These are phyloP conservation scores for Leishmania turanica DNA, from an alignment of 208 protist species.

Conservation along the genomic window DNA sequence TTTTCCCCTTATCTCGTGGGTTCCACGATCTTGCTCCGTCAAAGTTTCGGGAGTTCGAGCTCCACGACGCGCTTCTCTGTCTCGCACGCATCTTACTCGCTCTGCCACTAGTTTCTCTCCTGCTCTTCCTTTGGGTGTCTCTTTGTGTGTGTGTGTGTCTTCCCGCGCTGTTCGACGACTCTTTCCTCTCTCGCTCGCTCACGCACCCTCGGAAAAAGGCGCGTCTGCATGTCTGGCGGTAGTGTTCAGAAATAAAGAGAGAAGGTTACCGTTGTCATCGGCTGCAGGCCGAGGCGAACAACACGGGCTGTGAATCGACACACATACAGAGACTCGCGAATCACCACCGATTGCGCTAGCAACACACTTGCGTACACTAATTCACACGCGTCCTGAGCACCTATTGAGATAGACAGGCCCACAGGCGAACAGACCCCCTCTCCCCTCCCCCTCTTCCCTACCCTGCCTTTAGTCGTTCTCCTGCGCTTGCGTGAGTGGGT, in stretches of 20 bases:
- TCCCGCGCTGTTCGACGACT: not conserved
- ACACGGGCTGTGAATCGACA: not conserved
- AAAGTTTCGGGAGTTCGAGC: not conserved
- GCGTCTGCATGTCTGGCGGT: not conserved
- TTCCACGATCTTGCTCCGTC: not conserved
- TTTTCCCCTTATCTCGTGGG: not conserved
- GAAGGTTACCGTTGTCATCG: not conserved
- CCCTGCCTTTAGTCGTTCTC: not conserved
- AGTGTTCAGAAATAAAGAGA: not conserved
- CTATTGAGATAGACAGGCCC: not conserved
- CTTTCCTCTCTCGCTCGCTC: not conserved
- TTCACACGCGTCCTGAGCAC: not conserved
- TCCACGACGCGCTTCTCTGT: not conserved
- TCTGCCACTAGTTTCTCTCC: not conserved
- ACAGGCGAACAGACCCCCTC: no score
- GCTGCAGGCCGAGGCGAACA: not conserved
- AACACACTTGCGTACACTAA: not conserved
- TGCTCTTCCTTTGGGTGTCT: not conserved
- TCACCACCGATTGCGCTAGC: not conserved
- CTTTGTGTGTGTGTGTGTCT: not conserved
- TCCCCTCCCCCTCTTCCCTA: not conserved
- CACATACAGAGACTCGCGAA: not conserved
- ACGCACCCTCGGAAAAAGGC: not conserved
- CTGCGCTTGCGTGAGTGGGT: not conserved
- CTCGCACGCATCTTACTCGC: not conserved